Base-by-base conservation (phyloP, 202 grass and related monocot genomes). In the Alloteropsis angusta region DNA sequence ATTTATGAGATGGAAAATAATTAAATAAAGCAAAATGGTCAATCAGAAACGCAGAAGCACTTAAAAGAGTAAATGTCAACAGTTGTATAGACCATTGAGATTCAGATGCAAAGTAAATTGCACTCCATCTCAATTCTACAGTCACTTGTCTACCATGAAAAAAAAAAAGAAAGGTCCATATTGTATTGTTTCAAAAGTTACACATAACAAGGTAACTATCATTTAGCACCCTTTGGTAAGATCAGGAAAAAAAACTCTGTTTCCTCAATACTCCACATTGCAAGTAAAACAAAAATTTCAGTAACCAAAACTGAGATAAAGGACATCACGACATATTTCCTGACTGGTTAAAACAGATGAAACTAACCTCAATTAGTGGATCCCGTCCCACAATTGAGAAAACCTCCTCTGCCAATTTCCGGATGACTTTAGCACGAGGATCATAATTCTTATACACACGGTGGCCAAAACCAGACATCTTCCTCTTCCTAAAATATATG, bases 361-460 rank as follows among this genome's bases (percentile, higher is more conserved):
- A 67, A 22, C 61, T 56, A 54, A 98, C 92, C 96, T 95, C 96
- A 22, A 98, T 95, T 78, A 98, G 87, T 38, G 96, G 96, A 87
- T 98, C 96, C 18, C 69, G 89, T 72, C 96, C 96, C 12, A 98
- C 95, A 74, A 98, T 98, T 17, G 95, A 93, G 81, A 98, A 98
- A 35, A 95, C 95, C 75, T 95, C 95, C 43, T 98, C 95, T 64
- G 95, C 92, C 80, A 98, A 87, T 79, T 95, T 95, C 50, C 89
- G 81, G 74, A 98, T 89, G 45, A 98, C 95, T 83, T 98, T 98
- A 76, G 95, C 95, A 80, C 92, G 89, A 76, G 95, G 95, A 61
- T 98, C 95, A 60, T 98, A 98, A 42, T 98, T 98, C 80, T 95
- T 98, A 52, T 98, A 98, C 42, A 98, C 95, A 76, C 95, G 89